phyloP scores from a whole-genome alignment of 345 rosid genomes.

The Melaleuca alternifolia region DNA sequence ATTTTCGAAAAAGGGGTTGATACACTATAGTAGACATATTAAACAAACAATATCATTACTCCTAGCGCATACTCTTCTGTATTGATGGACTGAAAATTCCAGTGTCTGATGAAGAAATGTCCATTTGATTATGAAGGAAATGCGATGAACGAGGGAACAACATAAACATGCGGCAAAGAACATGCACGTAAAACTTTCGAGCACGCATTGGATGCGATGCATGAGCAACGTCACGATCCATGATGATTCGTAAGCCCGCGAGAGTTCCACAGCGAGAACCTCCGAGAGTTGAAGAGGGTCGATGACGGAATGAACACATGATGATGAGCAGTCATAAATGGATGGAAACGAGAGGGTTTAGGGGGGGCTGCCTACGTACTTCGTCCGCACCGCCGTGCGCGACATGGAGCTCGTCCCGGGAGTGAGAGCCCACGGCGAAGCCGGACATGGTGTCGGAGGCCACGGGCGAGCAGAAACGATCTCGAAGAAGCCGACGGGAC shows the following conservation, averaged over 20 bases:
- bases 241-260: background rate
- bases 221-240: accelerated
- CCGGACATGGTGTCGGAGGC: slow-evolving; percentile 43
- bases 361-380: slow-evolving; percentile 8
- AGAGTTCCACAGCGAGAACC: background rate
- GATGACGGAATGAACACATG: background rate
- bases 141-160: background rate
- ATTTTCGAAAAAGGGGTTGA: background rate
- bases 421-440: slow-evolving; percentile 24
- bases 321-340: background rate
- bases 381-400: slow-evolving; percentile 2
- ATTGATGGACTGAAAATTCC: background rate
- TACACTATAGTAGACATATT: background rate
- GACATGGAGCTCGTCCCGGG: slow-evolving; percentile 14
- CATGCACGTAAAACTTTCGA: background rate
- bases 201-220: background rate
- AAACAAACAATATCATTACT: background rate
- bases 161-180: background rate
- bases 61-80: background rate
- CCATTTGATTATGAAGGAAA: background rate
- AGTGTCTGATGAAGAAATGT: background rate
- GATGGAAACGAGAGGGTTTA: background rate
- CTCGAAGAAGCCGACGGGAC: background rate
- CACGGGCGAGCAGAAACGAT: slow-evolving; percentile 6
- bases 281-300: background rate